Evolutionary conservation across 495 filamentous ascomycete species (phyloP).

Genomic region (Annulohypoxylon stygium): DNA sequence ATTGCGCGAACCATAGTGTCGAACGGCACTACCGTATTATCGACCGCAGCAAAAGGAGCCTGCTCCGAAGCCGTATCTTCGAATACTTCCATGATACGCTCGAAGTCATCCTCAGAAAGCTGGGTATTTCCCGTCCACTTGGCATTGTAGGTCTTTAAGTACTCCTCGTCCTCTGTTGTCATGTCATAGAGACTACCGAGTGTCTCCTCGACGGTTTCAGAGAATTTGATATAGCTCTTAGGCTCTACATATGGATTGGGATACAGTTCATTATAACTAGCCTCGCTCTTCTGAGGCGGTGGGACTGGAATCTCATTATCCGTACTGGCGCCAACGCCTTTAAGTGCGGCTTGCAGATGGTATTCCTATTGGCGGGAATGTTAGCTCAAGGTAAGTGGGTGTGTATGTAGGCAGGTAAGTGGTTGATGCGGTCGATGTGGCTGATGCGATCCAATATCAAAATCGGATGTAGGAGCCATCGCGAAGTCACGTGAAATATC

Average conservation of each 20-base stretch:
- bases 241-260: constrained; percentile 82
- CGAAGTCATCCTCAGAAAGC: constrained; percentile 91
- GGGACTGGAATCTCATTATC: constrained; percentile 89
- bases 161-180: constrained; percentile 87
- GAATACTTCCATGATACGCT: constrained; percentile 93
- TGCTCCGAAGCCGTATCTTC: constrained; percentile 85
- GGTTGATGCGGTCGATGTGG: constrained; percentile 41
- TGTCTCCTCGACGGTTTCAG: constrained; percentile 96
- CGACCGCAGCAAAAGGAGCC: constrained; percentile 89
- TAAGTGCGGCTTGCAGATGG: constrained; percentile 95
- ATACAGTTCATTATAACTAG: constrained; percentile 91
- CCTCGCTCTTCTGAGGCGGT: constrained; percentile 77
- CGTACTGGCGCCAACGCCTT: constrained; percentile 76
- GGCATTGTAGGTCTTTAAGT: constrained; percentile 84
- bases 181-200: constrained; percentile 90
- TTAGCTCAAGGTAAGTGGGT: constrained; percentile 52
- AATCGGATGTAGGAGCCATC: constrained; percentile 9
- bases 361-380: constrained; percentile 77
- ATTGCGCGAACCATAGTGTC: constrained; percentile 84
- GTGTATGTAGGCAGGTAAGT: constrained; percentile 51
- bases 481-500: constrained; percentile 66
- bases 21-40: constrained; percentile 83
- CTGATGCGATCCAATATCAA: constrained; percentile 35
- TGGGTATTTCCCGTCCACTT: constrained; percentile 72
- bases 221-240: constrained; percentile 95